Evolutionary conservation across 257 asterid genomes (phyloP).

Genomic region (Ajuga chamaepitys): DNA sequence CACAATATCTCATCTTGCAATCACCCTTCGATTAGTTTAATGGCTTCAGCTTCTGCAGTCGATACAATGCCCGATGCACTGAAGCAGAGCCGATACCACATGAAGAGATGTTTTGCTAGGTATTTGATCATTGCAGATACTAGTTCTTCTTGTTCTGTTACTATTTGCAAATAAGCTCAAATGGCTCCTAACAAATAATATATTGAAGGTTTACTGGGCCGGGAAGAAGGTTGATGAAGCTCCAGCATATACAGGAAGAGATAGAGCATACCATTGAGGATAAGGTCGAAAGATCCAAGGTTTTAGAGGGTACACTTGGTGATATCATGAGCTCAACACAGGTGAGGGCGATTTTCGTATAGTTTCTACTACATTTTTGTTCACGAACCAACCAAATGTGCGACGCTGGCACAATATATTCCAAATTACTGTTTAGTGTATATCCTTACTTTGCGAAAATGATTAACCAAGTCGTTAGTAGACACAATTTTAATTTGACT

Average conservation of each 20-base stretch:
- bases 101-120: constrained; percentile 80
- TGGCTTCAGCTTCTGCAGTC: constrained; percentile 48
- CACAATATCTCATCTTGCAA: constrained; percentile 17
- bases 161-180: no score
- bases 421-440: no score
- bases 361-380: background rate
- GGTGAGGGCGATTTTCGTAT: constrained; percentile 23
- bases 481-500: no score
- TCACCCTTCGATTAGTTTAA: constrained; percentile 7
- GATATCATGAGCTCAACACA: constrained; percentile 61
- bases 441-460: no score
- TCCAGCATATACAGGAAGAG: constrained; percentile 56
- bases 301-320: constrained; percentile 66
- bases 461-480: no score
- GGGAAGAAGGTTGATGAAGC: constrained; percentile 68
- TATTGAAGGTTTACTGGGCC: constrained; percentile 45
- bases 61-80: constrained; percentile 57
- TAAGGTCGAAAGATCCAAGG: constrained; percentile 49
- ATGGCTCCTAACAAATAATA: no score
- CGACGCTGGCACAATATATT: no score
- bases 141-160: background rate
- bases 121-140: constrained; percentile 6
- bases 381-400: no score
- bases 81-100: constrained; percentile 50
- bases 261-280: constrained; percentile 65